Conservation (phyloP, 495 filamentous ascomycete genomes). For the Echria macrotheca region DNA sequence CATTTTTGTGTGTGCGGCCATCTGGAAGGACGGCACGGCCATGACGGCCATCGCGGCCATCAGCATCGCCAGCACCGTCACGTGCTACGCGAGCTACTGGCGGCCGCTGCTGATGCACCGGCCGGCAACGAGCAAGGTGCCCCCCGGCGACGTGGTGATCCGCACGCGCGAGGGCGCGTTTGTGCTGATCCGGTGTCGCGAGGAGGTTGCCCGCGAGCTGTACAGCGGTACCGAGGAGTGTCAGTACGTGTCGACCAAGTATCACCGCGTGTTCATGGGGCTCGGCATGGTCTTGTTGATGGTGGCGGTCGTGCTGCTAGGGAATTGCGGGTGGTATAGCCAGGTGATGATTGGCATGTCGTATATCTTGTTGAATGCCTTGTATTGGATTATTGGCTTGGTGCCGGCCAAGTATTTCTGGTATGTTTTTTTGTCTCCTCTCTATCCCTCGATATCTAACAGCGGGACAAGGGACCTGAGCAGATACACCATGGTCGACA, state of each 20-base stretch:
- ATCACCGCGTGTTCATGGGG: slow-evolving; percentile 49
- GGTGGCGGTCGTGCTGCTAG: slow-evolving; percentile 55
- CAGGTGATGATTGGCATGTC: slow-evolving; percentile 52
- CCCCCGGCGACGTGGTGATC: slow-evolving; percentile 56
- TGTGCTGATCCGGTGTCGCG: slow-evolving; percentile 53
- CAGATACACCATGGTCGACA: slow-evolving; percentile 35
- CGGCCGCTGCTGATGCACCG: slow-evolving; percentile 46
- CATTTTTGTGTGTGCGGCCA: slow-evolving; percentile 31
- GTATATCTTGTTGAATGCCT: slow-evolving; percentile 55
- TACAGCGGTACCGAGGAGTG: slow-evolving; percentile 57
- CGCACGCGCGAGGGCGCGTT: slow-evolving; percentile 57
- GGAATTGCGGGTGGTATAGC: slow-evolving; percentile 55
- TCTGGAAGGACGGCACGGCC: slow-evolving; percentile 49
- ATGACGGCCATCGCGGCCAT: slow-evolving; percentile 44
- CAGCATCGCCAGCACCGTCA: slow-evolving; percentile 41
- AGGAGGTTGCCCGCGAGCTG: slow-evolving; percentile 59
- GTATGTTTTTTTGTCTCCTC: slow-evolving; percentile 32
- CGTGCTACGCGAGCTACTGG: slow-evolving; percentile 53
- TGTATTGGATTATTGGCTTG: slow-evolving; percentile 54
- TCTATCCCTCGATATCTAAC: not conserved
- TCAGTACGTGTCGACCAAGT: slow-evolving; percentile 39
- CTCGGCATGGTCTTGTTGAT: slow-evolving; percentile 56
- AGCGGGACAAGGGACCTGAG: slow-evolving; percentile 9
- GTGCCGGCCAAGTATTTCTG: slow-evolving; percentile 43
- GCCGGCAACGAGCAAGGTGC: slow-evolving; percentile 43